These are phyloP conservation scores for Macadamia tetraphylla DNA, from an alignment of 164 flowering plant genomes.

Conservation along the genomic window DNA sequence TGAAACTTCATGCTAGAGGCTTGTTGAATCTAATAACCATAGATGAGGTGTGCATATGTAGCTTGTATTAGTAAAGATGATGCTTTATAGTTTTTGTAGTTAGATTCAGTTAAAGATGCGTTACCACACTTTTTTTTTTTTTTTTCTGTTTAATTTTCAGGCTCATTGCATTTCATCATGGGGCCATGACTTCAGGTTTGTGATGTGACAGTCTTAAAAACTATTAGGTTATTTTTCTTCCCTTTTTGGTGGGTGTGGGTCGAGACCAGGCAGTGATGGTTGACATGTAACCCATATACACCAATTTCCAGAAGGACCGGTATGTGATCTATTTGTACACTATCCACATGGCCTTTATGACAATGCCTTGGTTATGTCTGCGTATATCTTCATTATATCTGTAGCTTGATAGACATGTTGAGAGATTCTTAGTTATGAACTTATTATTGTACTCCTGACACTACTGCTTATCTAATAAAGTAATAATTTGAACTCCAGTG, in stretches of 20 bases:
- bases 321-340: neutral
- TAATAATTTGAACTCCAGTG: neutral
- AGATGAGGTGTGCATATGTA: slow-evolving; percentile 63
- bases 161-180: slow-evolving; percentile 94
- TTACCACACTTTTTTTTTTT: neutral
- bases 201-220: slow-evolving; percentile 6
- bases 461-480: neutral
- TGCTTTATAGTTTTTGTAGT: neutral
- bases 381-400: too few species aligned
- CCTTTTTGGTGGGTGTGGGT: too few species aligned
- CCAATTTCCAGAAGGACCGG: too few species aligned
- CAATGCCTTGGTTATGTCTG: too few species aligned
- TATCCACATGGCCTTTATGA: neutral
- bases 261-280: too few species aligned
- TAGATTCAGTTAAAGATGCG: slow-evolving; percentile 6
- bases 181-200: slow-evolving; percentile 98
- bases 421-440: neutral
- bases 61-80: neutral
- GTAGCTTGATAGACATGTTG: neutral
- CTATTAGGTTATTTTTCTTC: neutral
- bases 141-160: slow-evolving; percentile 32
- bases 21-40: slow-evolving; percentile 76
- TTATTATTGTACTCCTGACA: neutral
- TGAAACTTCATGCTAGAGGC: slow-evolving; percentile 66
- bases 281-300: too few species aligned